Evolutionary conservation across 768 basidiomycete species (phyloP).

Genomic region (Trametes cubensis): DNA sequence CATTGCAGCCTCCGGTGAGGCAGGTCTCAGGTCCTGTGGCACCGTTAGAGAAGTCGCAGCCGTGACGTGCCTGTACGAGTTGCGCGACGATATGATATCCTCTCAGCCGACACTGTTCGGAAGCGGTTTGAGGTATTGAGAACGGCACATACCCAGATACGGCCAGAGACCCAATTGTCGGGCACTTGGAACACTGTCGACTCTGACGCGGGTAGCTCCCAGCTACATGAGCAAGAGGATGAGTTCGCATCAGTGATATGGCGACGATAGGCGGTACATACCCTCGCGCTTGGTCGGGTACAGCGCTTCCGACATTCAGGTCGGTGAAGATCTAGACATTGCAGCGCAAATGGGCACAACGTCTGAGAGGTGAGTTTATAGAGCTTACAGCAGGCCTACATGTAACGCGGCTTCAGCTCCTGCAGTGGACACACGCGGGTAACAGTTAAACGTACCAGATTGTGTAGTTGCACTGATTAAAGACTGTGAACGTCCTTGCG

Average conservation of each 20-base stretch:
- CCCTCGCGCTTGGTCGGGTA: constrained; percentile 35
- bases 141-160: constrained; percentile 38
- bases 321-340: constrained; percentile 36
- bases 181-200: constrained; percentile 38
- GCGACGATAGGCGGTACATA: constrained; percentile 4
- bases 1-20: constrained; percentile 42
- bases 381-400: too few relatives aligned
- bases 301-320: constrained; percentile 33
- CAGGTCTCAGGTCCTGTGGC: constrained; percentile 37
- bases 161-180: constrained; percentile 43
- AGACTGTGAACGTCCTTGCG: constrained; percentile 38
- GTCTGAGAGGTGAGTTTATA: too few relatives aligned
- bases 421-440: too few relatives aligned
- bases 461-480: constrained; percentile 43
- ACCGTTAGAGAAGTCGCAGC: constrained; percentile 40
- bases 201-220: constrained; percentile 33
- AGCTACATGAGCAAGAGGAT: constrained; percentile 20
- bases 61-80: constrained; percentile 37
- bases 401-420: too few relatives aligned
- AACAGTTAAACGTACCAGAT: constrained; percentile 36
- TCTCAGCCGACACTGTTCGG: neutral
- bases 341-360: neutral
- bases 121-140: neutral
- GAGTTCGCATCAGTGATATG: too few relatives aligned
- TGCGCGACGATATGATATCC: too few relatives aligned